phyloP scores from a whole-genome alignment of 2,329 filamentous ascomycete genomes.

The Pezizomycotina sp. region DNA sequence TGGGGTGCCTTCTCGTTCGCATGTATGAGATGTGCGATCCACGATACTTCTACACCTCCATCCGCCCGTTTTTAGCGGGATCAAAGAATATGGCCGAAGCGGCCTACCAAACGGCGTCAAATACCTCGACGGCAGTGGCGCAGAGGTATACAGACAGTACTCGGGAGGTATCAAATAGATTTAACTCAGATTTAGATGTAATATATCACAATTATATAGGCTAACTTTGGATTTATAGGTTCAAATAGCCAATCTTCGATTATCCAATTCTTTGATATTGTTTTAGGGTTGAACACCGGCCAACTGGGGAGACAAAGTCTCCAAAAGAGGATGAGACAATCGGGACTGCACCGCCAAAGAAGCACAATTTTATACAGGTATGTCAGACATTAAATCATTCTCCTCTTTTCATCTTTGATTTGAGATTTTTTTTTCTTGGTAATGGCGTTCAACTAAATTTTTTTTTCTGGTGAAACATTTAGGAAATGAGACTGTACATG shows the following conservation, averaged over 20 bases:
- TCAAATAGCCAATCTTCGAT: slow-evolving; percentile 95
- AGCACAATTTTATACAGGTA: slow-evolving; percentile 76
- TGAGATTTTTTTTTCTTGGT: too few species aligned
- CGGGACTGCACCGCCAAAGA: slow-evolving; percentile 36
- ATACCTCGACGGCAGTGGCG: slow-evolving; percentile 64
- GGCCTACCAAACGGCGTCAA: slow-evolving; percentile 74
- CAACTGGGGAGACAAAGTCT: slow-evolving; percentile 55
- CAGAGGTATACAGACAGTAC: slow-evolving; percentile 60
- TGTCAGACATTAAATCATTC: background rate
- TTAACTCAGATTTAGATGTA: too few species aligned
- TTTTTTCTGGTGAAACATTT: background rate
- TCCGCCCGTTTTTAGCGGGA: slow-evolving; percentile 87
- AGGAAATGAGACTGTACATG: slow-evolving; percentile 92
- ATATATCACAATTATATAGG: too few species aligned
- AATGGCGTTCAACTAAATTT: slow-evolving; percentile 1
- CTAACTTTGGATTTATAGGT: too few species aligned
- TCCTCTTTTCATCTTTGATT: background rate
- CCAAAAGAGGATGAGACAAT: slow-evolving; percentile 35
- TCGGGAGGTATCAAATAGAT: slow-evolving; percentile 77
- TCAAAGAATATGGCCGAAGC: slow-evolving; percentile 97
- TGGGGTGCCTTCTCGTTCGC: slow-evolving; percentile 59
- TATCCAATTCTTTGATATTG: slow-evolving; percentile 93
- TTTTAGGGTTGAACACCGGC: slow-evolving; percentile 76
- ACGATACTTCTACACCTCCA: slow-evolving; percentile 84
- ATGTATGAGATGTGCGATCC: slow-evolving; percentile 97